phyloP scores from a whole-genome alignment of 2,329 filamentous ascomycete genomes.

The Uncinocarpus reesii region DNA sequence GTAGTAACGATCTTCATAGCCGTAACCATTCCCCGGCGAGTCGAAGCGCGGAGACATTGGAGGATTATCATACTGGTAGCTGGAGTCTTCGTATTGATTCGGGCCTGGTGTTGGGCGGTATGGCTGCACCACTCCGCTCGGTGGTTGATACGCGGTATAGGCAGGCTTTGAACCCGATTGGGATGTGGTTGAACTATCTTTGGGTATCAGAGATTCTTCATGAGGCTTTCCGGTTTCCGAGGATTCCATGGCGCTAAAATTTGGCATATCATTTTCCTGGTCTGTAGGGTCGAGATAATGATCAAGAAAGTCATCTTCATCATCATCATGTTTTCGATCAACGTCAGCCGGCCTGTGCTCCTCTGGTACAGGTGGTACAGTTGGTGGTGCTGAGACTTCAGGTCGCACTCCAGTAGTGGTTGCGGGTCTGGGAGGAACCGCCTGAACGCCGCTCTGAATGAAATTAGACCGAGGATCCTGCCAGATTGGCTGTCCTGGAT shows the following conservation, averaged over 20 bases:
- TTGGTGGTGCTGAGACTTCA: not conserved
- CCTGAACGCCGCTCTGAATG: slow-evolving; percentile 8
- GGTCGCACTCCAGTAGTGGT: slow-evolving; percentile 23
- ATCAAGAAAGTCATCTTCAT: slow-evolving; percentile 35
- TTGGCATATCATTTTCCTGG: slow-evolving; percentile 50
- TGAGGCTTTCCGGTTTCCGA: slow-evolving; percentile 23
- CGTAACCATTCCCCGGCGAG: slow-evolving; percentile 19
- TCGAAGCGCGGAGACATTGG: slow-evolving; percentile 9
- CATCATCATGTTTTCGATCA: slow-evolving; percentile 16
- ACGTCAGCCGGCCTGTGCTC: not conserved
- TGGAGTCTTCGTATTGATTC: slow-evolving; percentile 39
- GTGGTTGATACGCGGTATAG: slow-evolving; percentile 32
- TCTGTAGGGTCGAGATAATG: slow-evolving; percentile 44
- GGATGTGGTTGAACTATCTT: slow-evolving; percentile 24
- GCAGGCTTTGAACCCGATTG: slow-evolving; percentile 18
- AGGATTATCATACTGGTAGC: slow-evolving; percentile 65
- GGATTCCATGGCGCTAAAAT: slow-evolving; percentile 49
- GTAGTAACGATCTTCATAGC: slow-evolving; percentile 10
- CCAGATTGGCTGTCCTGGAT: slow-evolving; percentile 30
- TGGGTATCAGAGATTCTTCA: slow-evolving; percentile 26
- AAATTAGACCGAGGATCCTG: slow-evolving; percentile 23
- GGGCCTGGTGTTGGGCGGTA: slow-evolving; percentile 38
- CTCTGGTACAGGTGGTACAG: slow-evolving; percentile 11
- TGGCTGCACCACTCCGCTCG: slow-evolving; percentile 23
- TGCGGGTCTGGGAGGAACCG: slow-evolving; percentile 21